Conservation (phyloP, 106 monocot genomes). For the Ottelia alismoides region DNA sequence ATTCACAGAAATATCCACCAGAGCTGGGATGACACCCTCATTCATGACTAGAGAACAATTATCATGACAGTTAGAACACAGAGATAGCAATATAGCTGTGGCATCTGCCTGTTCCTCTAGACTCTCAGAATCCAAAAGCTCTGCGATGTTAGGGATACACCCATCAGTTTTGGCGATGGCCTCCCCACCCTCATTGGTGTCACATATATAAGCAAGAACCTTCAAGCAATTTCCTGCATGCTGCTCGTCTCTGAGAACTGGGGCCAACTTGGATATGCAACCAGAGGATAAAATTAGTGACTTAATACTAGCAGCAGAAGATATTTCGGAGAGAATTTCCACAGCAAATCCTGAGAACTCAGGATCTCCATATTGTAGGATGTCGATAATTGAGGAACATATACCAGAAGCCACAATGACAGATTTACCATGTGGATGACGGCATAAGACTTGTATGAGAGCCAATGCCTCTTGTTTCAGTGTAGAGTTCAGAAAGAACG, state of each 20-base stretch:
- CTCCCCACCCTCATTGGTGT: slow-evolving; percentile 25
- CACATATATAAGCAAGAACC: slow-evolving; percentile 33
- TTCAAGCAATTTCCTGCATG: slow-evolving; percentile 30
- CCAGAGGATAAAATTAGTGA: slow-evolving; percentile 26
- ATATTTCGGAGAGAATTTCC: slow-evolving; percentile 48
- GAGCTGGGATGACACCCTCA: slow-evolving; percentile 70
- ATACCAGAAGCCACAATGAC: slow-evolving; percentile 28
- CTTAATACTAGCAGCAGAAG: slow-evolving; percentile 23
- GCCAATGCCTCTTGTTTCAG: slow-evolving; percentile 35
- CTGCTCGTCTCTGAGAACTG: slow-evolving; percentile 22
- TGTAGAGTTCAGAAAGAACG: slow-evolving; percentile 41
- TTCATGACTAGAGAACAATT: slow-evolving; percentile 58
- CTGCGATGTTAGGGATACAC: slow-evolving; percentile 43
- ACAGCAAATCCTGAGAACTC: slow-evolving; percentile 22
- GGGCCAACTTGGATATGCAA: slow-evolving; percentile 29
- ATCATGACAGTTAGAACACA: slow-evolving; percentile 34
- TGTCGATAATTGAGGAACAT: slow-evolving; percentile 21
- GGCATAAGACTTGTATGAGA: slow-evolving; percentile 33
- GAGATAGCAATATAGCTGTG: slow-evolving; percentile 28
- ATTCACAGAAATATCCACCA: slow-evolving; percentile 68
- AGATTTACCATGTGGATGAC: slow-evolving; percentile 10
- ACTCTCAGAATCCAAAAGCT: slow-evolving; percentile 45
- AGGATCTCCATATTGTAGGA: slow-evolving; percentile 27
- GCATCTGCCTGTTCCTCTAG: slow-evolving; percentile 53
- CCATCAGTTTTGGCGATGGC: slow-evolving; percentile 31